Evolutionary conservation across 352 stramenopile genomes (phyloP).

Genomic region (Phytopythium mirpurense): DNA sequence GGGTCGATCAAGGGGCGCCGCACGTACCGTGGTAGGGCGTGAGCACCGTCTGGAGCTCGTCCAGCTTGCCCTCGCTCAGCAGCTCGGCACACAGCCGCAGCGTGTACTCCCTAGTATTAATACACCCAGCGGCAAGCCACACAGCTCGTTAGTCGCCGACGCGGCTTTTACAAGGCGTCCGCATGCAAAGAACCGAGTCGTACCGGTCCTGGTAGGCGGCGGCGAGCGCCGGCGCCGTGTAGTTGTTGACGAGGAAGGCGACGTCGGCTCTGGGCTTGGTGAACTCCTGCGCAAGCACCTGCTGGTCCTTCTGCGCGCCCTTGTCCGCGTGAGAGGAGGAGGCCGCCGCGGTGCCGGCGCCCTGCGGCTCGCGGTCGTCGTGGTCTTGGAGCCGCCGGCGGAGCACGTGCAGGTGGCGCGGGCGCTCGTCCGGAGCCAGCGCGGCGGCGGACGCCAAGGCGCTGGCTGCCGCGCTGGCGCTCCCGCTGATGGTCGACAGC

Average conservation of each 20-base stretch:
- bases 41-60: slow-evolving; percentile 63
- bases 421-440: slow-evolving; percentile 3
- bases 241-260: slow-evolving; percentile 93
- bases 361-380: background rate
- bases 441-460: background rate
- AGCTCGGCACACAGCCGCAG: slow-evolving; percentile 70
- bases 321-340: background rate
- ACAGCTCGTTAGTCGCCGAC: background rate
- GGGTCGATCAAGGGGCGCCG: no score
- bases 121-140: no score
- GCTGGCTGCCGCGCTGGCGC: background rate
- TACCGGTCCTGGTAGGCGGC: slow-evolving; percentile 93
- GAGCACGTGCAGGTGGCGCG: slow-evolving; percentile 1
- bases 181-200: slow-evolving; percentile 5
- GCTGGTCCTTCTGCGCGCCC: slow-evolving; percentile 23
- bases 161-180: background rate
- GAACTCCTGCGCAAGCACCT: slow-evolving; percentile 59
- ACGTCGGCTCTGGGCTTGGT: slow-evolving; percentile 66
- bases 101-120: slow-evolving; percentile 79
- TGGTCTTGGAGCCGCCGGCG: background rate
- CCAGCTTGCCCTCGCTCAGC: slow-evolving; percentile 65
- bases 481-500: slow-evolving; percentile 4
- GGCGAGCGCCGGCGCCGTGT: slow-evolving; percentile 93
- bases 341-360: background rate
- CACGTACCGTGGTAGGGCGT: slow-evolving; percentile 67